These are phyloP conservation scores for Arthrobotrys sinensis DNA, from an alignment of 2,329 filamentous ascomycete genomes.

Conservation along the genomic window DNA sequence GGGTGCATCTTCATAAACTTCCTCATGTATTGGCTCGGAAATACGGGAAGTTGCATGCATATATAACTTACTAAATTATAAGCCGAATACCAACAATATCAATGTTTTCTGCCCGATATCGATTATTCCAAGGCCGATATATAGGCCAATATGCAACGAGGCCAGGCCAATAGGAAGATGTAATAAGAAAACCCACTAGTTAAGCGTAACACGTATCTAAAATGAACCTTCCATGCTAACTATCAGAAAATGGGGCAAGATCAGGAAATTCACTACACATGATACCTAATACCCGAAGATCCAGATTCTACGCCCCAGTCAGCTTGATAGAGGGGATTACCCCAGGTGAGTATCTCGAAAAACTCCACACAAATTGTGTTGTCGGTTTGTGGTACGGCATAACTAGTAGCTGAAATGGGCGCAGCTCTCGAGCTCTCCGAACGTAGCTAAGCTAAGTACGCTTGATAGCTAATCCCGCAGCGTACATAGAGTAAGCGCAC, in stretches of 20 bases:
- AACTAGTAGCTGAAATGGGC: background rate
- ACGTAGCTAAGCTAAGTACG: background rate
- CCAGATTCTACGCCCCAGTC: no score
- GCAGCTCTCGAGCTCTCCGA: slow-evolving; percentile 13
- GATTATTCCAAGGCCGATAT: no score
- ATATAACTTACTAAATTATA: background rate
- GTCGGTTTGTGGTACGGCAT: background rate
- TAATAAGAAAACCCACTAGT: no score
- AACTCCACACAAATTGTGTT: slow-evolving; percentile 7
- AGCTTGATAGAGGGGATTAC: no score
- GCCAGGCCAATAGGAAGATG: no score
- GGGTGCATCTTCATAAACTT: background rate
- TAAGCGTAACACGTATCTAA: no score
- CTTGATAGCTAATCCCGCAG: background rate
- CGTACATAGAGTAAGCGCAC: background rate
- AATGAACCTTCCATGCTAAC: no score
- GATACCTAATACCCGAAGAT: no score
- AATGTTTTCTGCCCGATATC: no score
- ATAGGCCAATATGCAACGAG: no score
- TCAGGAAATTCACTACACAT: no score
- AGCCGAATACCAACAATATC: background rate
- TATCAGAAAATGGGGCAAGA: no score
- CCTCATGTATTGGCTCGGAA: background rate
- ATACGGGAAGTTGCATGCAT: slow-evolving; percentile 9
- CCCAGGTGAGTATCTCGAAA: background rate